phyloP scores from a whole-genome alignment of 2,329 filamentous ascomycete genomes.

The Phaeosphaeriaceae sp. region DNA sequence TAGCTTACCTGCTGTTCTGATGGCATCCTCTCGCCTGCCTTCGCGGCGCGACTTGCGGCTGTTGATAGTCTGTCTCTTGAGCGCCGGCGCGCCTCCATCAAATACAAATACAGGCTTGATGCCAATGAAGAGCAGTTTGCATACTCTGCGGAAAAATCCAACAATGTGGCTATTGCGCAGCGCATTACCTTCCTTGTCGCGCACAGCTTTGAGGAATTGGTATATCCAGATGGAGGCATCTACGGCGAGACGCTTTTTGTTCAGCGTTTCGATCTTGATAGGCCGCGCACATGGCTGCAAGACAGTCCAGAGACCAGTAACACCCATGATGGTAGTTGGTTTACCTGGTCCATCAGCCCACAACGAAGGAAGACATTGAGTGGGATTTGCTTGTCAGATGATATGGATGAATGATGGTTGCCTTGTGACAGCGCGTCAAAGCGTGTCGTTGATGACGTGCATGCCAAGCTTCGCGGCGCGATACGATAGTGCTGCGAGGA shows the following conservation, averaged over 20 bases:
- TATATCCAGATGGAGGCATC: constrained; percentile 99
- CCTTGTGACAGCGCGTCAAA: constrained; percentile 28
- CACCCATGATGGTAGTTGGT: constrained; percentile 72
- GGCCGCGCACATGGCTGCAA: constrained; percentile 93
- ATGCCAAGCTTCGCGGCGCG: constrained; percentile 9
- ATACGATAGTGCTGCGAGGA: background rate
- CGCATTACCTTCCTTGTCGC: constrained; percentile 97
- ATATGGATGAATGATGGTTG: constrained; percentile 6
- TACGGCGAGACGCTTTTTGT: constrained; percentile 93
- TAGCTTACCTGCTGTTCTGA: constrained; percentile 86
- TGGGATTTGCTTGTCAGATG: background rate
- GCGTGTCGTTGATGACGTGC: constrained; percentile 23
- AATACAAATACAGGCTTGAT: constrained; percentile 98
- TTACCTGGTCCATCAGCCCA: constrained; percentile 20
- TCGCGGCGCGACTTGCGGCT: constrained; percentile 80
- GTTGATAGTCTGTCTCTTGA: constrained; percentile 91
- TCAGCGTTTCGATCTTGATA: constrained; percentile 94
- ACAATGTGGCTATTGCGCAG: constrained; percentile 95
- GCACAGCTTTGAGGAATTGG: constrained; percentile 97
- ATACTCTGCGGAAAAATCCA: constrained; percentile 97
- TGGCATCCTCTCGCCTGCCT: constrained; percentile 90
- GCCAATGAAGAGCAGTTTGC: constrained; percentile 95
- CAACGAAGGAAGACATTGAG: background rate
- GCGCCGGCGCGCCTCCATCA: constrained; percentile 87
- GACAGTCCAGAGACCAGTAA: constrained; percentile 96